Evolutionary conservation across 176 grass and related monocot genomes (phyloP).

Genomic region (Musa troglodytarum): DNA sequence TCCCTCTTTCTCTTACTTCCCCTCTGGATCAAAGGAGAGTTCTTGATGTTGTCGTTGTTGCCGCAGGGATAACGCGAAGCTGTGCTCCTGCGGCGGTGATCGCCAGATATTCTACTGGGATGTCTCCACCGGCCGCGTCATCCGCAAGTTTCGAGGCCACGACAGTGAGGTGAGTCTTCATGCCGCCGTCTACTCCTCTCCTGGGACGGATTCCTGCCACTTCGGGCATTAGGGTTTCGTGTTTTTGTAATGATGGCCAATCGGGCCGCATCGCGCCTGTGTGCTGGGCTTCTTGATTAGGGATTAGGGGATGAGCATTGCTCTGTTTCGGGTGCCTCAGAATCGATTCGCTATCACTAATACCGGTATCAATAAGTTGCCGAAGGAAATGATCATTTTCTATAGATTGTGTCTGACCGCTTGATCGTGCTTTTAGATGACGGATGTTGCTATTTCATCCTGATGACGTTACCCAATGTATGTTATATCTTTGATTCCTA

Average conservation of each 20-base stretch:
- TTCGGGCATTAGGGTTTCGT: not conserved
- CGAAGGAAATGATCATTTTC: not conserved
- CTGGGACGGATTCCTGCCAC: not conserved
- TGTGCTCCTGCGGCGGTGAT: conserved; percentile 81
- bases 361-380: not conserved
- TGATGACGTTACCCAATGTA: too few relatives aligned
- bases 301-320: not conserved
- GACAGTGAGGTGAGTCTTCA: conserved; percentile 60
- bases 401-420: not conserved
- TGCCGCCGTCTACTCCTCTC: not conserved
- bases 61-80: conserved; percentile 74
- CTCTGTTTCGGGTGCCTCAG: not conserved
- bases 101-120: conserved; percentile 96
- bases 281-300: not conserved
- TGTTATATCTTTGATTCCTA: not conserved
- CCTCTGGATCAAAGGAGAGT: not conserved
- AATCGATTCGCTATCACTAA: not conserved
- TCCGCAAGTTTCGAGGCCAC: conserved; percentile 93
- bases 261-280: not conserved
- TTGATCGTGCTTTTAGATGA: not conserved
- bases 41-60: not conserved
- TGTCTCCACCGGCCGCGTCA: conserved; percentile 57
- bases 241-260: not conserved
- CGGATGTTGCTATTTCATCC: not conserved
- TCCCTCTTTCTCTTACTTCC: not conserved